These are phyloP conservation scores for Xerocomellus amylosporus DNA, from an alignment of 768 basidiomycete genomes.

Conservation along the genomic window DNA sequence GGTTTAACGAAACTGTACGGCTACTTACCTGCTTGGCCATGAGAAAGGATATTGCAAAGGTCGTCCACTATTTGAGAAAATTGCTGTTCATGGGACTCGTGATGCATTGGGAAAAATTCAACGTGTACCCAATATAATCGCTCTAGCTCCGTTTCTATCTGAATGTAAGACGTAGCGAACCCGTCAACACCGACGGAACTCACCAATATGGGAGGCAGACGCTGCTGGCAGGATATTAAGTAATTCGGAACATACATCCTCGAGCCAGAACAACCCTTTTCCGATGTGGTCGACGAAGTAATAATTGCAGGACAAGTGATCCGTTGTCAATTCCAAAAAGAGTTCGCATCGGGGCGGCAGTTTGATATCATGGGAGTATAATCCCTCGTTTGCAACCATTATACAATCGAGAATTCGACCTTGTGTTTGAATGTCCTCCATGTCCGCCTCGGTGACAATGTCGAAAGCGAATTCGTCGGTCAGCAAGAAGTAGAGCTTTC, in stretches of 20 bases:
- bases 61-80: constrained; percentile 43
- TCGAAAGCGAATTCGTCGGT: constrained; percentile 24
- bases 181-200: constrained; percentile 17
- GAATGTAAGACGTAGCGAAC: constrained; percentile 6
- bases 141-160: constrained; percentile 44
- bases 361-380: constrained; percentile 32
- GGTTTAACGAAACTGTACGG: not conserved
- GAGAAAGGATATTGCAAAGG: constrained; percentile 51
- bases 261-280: constrained; percentile 55
- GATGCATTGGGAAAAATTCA: constrained; percentile 62
- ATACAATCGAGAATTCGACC: constrained; percentile 40
- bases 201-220: constrained; percentile 54
- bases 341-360: constrained; percentile 46
- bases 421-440: constrained; percentile 39
- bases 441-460: constrained; percentile 56
- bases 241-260: constrained; percentile 39
- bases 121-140: constrained; percentile 61
- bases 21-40: constrained; percentile 51
- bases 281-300: constrained; percentile 53
- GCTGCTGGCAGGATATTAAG: constrained; percentile 45
- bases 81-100: constrained; percentile 32
- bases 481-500: constrained; percentile 49
- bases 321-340: constrained; percentile 45
- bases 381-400: constrained; percentile 30
- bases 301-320: constrained; percentile 45